Evolutionary conservation across 805 yeast genomes (phyloP).

Genomic region (Cyberlindnera maclurae): DNA sequence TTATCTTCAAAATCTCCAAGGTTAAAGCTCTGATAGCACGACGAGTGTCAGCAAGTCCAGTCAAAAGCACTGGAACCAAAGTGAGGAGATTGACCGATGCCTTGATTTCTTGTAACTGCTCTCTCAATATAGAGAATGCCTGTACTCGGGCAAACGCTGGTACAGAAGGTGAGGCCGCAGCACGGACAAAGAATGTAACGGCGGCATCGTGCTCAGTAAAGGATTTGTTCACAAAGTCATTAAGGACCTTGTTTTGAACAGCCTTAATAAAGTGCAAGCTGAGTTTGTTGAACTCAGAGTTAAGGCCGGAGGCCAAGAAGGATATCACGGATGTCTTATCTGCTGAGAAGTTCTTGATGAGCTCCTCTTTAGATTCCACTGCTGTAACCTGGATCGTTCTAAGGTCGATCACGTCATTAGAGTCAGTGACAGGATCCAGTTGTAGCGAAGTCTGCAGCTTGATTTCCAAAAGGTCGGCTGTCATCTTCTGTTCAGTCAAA

Average conservation of each 20-base stretch:
- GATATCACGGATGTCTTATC: constrained; percentile 20
- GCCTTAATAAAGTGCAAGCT: constrained; percentile 38
- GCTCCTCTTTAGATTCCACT: constrained; percentile 7
- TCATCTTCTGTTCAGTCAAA: constrained; percentile 28
- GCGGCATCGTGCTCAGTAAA: constrained; percentile 37
- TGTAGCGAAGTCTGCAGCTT: constrained; percentile 56
- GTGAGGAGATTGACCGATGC: constrained; percentile 40
- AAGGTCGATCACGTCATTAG: constrained; percentile 5
- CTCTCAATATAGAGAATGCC: constrained; percentile 37
- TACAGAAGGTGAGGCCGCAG: constrained; percentile 46
- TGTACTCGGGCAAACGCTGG: constrained; percentile 52
- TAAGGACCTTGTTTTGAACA: constrained; percentile 23
- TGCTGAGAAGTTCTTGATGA: constrained; percentile 15
- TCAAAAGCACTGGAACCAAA: constrained; percentile 49
- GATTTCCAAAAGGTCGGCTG: constrained; percentile 50
- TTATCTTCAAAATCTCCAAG: constrained; percentile 30
- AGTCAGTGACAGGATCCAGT: constrained; percentile 24
- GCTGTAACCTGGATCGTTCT: constrained; percentile 16
- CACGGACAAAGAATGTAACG: constrained; percentile 53
- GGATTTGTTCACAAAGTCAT: constrained; percentile 25
- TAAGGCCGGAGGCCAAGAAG: constrained; percentile 30
- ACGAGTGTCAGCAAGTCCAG: constrained; percentile 45
- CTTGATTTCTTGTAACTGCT: constrained; percentile 27
- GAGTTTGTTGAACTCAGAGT: constrained; percentile 35
- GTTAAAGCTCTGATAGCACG: constrained; percentile 43